Conservation (phyloP, 768 basidiomycete genomes). For the Tulasnella sp. region DNA sequence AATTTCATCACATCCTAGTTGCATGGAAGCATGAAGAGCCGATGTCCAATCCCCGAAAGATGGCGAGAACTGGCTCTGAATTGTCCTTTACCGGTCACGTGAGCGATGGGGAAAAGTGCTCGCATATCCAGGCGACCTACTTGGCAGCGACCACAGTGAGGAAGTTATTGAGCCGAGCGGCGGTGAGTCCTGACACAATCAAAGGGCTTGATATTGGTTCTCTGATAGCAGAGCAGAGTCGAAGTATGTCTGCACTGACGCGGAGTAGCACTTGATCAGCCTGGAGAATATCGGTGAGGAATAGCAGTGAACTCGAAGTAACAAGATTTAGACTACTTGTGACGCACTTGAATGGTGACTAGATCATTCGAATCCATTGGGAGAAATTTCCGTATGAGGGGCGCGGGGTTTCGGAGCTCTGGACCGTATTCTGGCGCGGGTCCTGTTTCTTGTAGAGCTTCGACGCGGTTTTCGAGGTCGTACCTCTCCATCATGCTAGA, state of each 20-base stretch:
- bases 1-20: not conserved
- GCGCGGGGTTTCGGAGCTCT: not conserved
- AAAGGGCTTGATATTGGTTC: not conserved
- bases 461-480: too few species aligned
- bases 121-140: not conserved
- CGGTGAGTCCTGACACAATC: not conserved
- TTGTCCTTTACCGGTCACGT: not conserved
- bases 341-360: not conserved
- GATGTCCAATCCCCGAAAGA: not conserved
- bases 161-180: not conserved
- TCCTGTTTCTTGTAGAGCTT: too few species aligned
- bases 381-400: not conserved
- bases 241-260: not conserved
- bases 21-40: not conserved
- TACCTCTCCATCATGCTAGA: too few species aligned
- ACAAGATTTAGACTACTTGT: not conserved
- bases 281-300: not conserved
- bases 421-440: too few species aligned
- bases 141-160: not conserved
- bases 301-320: not conserved
- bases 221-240: not conserved
- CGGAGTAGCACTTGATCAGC: not conserved
- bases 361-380: not conserved
- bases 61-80: not conserved
- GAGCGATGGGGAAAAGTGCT: too few species aligned